Base-by-base conservation (phyloP, 1,284 basidiomycete species). In the Sporisorium exsertum region DNA sequence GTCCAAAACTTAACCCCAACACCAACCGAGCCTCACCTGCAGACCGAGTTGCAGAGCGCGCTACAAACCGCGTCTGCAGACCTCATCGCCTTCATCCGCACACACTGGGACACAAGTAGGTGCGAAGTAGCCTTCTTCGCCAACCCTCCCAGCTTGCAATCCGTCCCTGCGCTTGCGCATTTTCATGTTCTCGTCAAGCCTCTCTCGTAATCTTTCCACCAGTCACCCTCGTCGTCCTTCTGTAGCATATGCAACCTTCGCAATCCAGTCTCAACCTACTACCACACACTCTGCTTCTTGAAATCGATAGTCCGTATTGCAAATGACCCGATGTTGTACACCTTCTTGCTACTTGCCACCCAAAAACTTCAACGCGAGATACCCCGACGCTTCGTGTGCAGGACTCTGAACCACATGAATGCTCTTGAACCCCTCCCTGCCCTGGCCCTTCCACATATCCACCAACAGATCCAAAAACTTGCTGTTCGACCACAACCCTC, bases 401-500 rank as follows among this genome's bases (percentile, higher is more conserved):
- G 81, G 77, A 55, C 80, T 79, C 29, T 77, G 72, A 18, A 71
- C 67, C 16, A 80, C 78, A 16, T 80, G 57, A 9, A 72, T 51
- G 10, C 69, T 79, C 62, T 77, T 72, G 6, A 67, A 75, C 22
- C 62, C 78, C 9, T 60, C 47, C 10, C 72, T 62, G 3, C 78
- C 77, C 13, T 58, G 42, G 29, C 32, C 18, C 12, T 50, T 46
- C 67, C 81, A 64, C 15, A 72, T 68, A 0, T 62, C 37, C 3
- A 73, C 29, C 26, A 81, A 27, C 26, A 84, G 35, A 12, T 64
- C 55, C 10, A 64, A 26, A 37, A 82, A 84, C 10, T 64, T 72
- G 22, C 20, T 29, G 15, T 72, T 72, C 13, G 64, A 75, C 81
- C 81, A 84, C 54, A 84, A 42, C 3, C 82, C 80, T 1, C 82